Conservation (phyloP, 1,284 basidiomycete species). For the Bjerkandera adusta region DNA sequence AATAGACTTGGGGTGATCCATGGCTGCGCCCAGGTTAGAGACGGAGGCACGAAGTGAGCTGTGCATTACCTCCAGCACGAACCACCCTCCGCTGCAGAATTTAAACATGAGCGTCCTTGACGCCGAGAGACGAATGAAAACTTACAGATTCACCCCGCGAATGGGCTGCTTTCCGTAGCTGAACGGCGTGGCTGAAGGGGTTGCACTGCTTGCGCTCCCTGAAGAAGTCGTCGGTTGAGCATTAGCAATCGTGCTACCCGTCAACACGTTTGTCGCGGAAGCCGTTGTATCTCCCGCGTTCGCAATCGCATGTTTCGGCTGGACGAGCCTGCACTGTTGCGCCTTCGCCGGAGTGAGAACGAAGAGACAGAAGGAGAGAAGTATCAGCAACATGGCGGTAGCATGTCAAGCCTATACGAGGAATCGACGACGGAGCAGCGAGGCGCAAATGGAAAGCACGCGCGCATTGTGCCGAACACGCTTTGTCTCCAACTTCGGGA, state of each 20-base stretch:
- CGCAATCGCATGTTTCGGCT: no score
- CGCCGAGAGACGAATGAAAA: constrained; percentile 17
- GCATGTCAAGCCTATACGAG: constrained; percentile 8
- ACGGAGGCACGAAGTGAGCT: neutral
- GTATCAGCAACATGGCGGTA: constrained; percentile 16
- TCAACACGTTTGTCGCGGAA: no score
- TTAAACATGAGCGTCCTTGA: neutral
- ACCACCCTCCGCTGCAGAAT: constrained; percentile 54
- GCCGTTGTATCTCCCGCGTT: no score
- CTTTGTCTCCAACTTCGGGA: no score
- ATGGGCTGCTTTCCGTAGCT: constrained; percentile 49
- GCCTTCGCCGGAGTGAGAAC: constrained; percentile 13
- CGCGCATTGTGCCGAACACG: neutral
- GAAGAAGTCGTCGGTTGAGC: constrained; percentile 8
- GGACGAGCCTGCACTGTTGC: constrained; percentile 26
- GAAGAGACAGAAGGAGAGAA: constrained; percentile 12
- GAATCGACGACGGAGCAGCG: neutral
- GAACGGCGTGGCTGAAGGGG: constrained; percentile 37
- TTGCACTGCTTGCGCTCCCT: constrained; percentile 10
- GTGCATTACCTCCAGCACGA: constrained; percentile 53
- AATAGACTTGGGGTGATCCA: constrained; percentile 79
- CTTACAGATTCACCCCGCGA: constrained; percentile 66
- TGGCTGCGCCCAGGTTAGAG: constrained; percentile 39
- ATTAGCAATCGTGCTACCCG: no score
- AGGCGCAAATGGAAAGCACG: constrained; percentile 2